A percentile compares a stretch with the other conserved stretches of the same genome.
phyloP scores from a whole-genome alignment of 306 rosid genomes.

The cucumber (Cucumis sativus) region DNA sequence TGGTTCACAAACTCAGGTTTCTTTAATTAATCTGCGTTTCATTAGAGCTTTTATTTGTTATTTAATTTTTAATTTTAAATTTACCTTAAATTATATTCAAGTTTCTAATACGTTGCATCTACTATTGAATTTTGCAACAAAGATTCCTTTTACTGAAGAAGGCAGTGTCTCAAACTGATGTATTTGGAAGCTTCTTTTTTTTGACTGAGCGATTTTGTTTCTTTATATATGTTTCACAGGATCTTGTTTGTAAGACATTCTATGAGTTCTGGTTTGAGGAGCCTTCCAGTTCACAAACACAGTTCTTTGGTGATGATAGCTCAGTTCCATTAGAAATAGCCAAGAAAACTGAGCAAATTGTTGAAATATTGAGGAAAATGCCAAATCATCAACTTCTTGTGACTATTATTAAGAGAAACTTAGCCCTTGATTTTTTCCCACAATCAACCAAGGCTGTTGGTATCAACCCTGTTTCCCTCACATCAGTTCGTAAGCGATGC shows the following conservation, averaged over 20 bases:
- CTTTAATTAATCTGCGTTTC: slow-evolving; percentile 60
- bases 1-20: slow-evolving; percentile 42
- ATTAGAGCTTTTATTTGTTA: slow-evolving; percentile 20
- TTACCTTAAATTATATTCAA: too few relatives aligned
- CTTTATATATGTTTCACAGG: slow-evolving; percentile 30
- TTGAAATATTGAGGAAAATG: slow-evolving; percentile 76
- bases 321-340: slow-evolving; percentile 81
- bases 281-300: slow-evolving; percentile 57
- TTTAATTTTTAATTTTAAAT: too few relatives aligned
- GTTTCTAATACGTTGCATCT: neutral
- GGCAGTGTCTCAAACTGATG: neutral
- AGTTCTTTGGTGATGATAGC: slow-evolving; percentile 71
- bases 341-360: slow-evolving; percentile 87
- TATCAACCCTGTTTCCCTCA: slow-evolving; percentile 61
- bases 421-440: slow-evolving; percentile 93
- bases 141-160: neutral
- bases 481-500: slow-evolving; percentile 84
- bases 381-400: slow-evolving; percentile 83
- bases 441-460: slow-evolving; percentile 87
- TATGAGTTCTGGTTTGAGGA: slow-evolving; percentile 99
- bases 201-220: neutral
- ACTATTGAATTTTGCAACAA: neutral
- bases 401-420: slow-evolving; percentile 72
- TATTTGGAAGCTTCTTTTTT: neutral
- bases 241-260: slow-evolving; percentile 96